These are phyloP conservation scores for Wallacemonas collosoma DNA, from an alignment of 208 protist genomes.

Conservation along the genomic window DNA sequence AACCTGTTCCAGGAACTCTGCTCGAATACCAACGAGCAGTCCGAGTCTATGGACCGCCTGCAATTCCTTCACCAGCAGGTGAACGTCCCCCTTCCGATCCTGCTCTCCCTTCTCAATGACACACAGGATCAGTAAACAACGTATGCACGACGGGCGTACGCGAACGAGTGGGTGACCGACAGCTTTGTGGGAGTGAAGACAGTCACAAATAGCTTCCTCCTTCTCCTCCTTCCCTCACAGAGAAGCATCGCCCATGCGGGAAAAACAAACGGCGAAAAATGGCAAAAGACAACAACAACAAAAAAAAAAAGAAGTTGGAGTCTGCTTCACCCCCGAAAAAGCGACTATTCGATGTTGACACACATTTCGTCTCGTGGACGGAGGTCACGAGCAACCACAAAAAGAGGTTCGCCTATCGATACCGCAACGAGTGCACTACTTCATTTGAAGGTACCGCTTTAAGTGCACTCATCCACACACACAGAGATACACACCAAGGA, in stretches of 20 bases:
- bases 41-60: conserved; percentile 81
- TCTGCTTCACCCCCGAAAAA: too few species aligned
- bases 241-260: too few species aligned
- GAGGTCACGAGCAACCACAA: too few species aligned
- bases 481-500: not conserved
- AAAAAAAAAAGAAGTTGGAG: too few species aligned
- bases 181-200: too few species aligned
- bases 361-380: too few species aligned
- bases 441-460: not conserved
- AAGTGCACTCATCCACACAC: not conserved
- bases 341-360: too few species aligned
- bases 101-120: conserved; percentile 79
- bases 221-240: too few species aligned
- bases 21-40: conserved; percentile 33
- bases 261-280: not conserved
- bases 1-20: conserved; percentile 62
- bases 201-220: too few species aligned
- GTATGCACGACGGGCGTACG: not conserved
- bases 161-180: conserved; percentile 6
- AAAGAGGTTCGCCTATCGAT: too few species aligned
- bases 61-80: conserved; percentile 84
- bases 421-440: too few species aligned
- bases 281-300: not conserved
- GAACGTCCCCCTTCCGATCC: conserved; percentile 77
- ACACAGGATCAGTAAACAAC: conserved; percentile 32